Evolutionary conservation across 2,329 filamentous ascomycete species (phyloP).

Genomic region (Trichoderma breve): DNA sequence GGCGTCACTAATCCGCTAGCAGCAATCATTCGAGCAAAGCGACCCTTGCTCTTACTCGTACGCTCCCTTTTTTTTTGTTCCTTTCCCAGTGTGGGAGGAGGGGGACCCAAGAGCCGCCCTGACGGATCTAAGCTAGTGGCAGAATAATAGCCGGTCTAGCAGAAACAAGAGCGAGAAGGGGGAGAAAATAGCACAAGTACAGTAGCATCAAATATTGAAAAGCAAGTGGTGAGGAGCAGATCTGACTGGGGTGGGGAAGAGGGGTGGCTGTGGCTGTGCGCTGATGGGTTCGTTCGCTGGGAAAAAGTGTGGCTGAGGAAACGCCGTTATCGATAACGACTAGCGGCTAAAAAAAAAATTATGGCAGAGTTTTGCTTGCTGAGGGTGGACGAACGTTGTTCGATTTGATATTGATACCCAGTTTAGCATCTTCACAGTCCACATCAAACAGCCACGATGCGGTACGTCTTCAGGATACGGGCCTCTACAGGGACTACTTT

Average conservation of each 20-base stretch:
- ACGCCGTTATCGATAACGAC: constrained; percentile 20
- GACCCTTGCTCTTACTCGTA: neutral
- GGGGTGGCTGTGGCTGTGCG: neutral
- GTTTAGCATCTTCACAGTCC: constrained; percentile 14
- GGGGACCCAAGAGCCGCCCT: constrained; percentile 5
- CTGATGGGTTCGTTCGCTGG: neutral
- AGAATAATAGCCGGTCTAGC: neutral
- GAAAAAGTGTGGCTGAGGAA: neutral
- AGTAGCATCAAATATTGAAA: neutral
- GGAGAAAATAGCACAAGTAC: neutral
- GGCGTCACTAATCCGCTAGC: neutral
- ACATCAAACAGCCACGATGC: constrained; percentile 21
- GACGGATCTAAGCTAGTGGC: constrained; percentile 16
- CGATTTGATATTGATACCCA: constrained; percentile 8
- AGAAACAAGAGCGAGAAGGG: neutral
- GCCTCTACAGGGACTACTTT: neutral
- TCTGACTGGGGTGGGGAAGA: neutral
- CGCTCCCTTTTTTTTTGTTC: neutral
- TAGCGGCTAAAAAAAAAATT: constrained; percentile 20
- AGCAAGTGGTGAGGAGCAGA: neutral
- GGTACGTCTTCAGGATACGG: neutral
- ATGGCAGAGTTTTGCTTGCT: constrained; percentile 18
- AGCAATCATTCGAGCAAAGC: neutral
- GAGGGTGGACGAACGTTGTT: constrained; percentile 1
- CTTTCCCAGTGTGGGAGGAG: neutral